Conservation (phyloP, 1,139 yeast genomes). For the Komagataea norvegica region DNA sequence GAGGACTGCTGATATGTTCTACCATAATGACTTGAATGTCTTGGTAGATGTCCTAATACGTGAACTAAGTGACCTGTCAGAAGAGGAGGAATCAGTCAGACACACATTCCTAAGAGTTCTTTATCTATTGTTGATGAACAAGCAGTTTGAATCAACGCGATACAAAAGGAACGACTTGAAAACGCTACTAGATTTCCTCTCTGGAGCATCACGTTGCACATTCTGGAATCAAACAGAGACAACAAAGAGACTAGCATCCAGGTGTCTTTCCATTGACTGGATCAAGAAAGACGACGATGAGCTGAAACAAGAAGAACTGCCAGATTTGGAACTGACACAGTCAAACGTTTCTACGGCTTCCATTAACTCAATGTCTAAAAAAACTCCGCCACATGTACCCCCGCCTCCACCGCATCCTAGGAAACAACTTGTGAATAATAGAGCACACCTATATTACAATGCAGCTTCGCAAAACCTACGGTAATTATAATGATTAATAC, state of each 20-base stretch:
- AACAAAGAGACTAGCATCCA: constrained; percentile 55
- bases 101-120: constrained; percentile 75
- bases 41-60: constrained; percentile 81
- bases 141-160: constrained; percentile 52
- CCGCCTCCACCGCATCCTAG: constrained; percentile 29
- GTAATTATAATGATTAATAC: no score
- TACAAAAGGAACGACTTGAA: constrained; percentile 58
- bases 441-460: constrained; percentile 6
- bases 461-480: constrained; percentile 8
- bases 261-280: constrained; percentile 60
- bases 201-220: constrained; percentile 29
- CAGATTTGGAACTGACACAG: constrained; percentile 15
- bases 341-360: constrained; percentile 18
- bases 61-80: constrained; percentile 66
- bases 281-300: constrained; percentile 30
- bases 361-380: constrained; percentile 30
- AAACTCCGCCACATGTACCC: constrained; percentile 29
- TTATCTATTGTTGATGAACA: constrained; percentile 62
- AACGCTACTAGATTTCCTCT: constrained; percentile 46
- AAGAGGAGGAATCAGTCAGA: constrained; percentile 57
- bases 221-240: constrained; percentile 32
- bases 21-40: constrained; percentile 81
- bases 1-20: constrained; percentile 57
- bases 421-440: constrained; percentile 12
- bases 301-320: constrained; percentile 14